phyloP scores from a whole-genome alignment of 176 grass and related monocot genomes.

The Rhynchospora pubera region DNA sequence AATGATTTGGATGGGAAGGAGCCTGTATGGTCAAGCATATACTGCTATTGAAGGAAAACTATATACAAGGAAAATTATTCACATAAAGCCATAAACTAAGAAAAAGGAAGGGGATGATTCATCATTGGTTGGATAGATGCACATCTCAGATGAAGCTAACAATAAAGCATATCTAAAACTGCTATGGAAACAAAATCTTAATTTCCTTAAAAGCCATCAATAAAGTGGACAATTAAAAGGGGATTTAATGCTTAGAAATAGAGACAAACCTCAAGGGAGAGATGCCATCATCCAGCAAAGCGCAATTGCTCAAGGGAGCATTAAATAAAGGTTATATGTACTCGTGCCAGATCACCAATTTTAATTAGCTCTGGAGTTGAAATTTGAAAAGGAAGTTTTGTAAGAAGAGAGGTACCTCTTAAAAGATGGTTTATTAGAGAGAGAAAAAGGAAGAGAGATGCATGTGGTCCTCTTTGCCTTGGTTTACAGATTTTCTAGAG shows the following conservation, averaged over 20 bases:
- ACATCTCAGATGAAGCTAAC: neutral
- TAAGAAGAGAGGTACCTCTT: neutral
- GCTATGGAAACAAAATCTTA: neutral
- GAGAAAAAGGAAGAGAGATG: constrained; percentile 4
- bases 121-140: neutral
- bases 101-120: neutral
- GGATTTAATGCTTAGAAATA: constrained; percentile 1
- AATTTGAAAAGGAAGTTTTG: constrained; percentile 14
- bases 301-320: neutral
- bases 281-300: constrained; percentile 6
- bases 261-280: constrained; percentile 25
- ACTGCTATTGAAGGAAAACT: neutral
- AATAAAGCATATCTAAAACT: constrained; percentile 8
- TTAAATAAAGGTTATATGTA: constrained; percentile 15
- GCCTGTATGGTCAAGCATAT: neutral
- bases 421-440: constrained; percentile 24
- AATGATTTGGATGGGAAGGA: neutral
- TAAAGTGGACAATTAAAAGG: neutral
- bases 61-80: neutral
- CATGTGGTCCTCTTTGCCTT: constrained; percentile 10
- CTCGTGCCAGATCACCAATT: constrained; percentile 6
- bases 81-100: neutral
- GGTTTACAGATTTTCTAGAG: constrained; percentile 2
- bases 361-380: neutral
- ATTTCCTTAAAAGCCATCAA: neutral